These are phyloP conservation scores for Capsaspora owczarzaki DNA, from an alignment of 78 protist genomes.

Conservation along the genomic window DNA sequence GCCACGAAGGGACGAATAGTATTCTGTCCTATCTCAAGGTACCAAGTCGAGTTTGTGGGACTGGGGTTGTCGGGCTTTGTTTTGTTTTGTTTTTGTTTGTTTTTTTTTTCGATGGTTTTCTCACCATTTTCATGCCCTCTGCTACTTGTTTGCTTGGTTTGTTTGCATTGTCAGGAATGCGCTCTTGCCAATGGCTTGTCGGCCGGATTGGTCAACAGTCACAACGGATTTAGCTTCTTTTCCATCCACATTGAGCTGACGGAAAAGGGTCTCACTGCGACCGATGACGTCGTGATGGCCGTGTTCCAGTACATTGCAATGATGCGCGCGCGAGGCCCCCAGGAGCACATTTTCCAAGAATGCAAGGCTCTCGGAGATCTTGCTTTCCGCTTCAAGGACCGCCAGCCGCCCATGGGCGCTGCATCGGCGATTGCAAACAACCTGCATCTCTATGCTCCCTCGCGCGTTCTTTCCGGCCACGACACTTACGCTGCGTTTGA, in stretches of 20 bases:
- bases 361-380: not conserved
- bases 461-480: constrained; percentile 20
- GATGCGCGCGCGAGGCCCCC: not conserved
- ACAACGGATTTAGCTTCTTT: not conserved
- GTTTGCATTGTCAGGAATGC: too few relatives aligned
- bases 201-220: too few relatives aligned
- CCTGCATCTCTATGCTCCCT: constrained; percentile 28
- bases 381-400: constrained; percentile 7
- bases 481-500: not conserved
- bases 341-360: not conserved
- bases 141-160: too few relatives aligned
- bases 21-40: constrained; percentile 1
- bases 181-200: too few relatives aligned
- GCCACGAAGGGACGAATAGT: constrained; percentile 15
- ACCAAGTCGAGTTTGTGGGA: not conserved
- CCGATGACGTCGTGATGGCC: not conserved
- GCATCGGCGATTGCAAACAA: not conserved
- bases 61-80: not conserved
- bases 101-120: not conserved
- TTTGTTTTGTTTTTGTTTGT: not conserved
- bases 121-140: too few relatives aligned
- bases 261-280: not conserved
- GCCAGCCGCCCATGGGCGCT: not conserved
- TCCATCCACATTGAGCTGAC: not conserved
- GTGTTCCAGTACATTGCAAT: not conserved